Percentiles rank a stretch among this genome's conserved stretches.
Conservation (phyloP, 805 yeast genomes). For the Torulaspora delbrueckii region DNA sequence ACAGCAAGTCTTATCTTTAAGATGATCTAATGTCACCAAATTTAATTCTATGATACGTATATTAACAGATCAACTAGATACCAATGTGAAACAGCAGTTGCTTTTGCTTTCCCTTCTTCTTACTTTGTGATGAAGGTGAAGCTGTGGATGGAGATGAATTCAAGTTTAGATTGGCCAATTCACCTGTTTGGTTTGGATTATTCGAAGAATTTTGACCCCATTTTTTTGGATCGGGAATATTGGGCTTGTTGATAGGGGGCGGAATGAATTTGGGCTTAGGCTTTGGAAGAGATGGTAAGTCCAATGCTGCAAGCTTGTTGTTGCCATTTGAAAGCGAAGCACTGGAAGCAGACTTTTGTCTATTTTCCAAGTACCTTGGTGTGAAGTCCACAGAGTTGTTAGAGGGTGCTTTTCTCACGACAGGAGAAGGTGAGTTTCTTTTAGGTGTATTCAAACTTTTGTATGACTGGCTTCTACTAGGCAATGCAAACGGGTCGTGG, state of each 20-base stretch:
- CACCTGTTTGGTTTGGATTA: conserved; percentile 3
- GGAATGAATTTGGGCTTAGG: conserved; percentile 34
- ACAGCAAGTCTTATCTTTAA: conserved; percentile 47
- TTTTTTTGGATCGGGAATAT: conserved; percentile 35
- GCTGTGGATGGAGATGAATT: conserved; percentile 13
- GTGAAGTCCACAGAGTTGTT: conserved; percentile 24
- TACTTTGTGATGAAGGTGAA: conserved; percentile 19
- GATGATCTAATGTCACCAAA: conserved; percentile 1
- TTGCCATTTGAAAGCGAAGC: conserved; percentile 15
- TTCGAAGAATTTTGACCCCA: conserved; percentile 28
- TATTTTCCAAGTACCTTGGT: conserved; percentile 32
- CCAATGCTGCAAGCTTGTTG: conserved; percentile 20
- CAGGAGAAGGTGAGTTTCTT: conserved; percentile 11
- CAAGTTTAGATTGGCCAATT: conserved; percentile 9
- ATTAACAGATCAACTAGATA: conserved; percentile 25
- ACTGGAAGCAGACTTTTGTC: conserved; percentile 20
- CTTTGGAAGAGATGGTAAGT: conserved; percentile 48
- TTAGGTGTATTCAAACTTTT: conserved; percentile 8
- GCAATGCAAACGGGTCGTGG: conserved; percentile 20
- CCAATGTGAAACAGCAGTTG: conserved; percentile 52
- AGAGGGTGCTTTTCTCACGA: conserved; percentile 11
- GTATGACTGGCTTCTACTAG: conserved; percentile 9
- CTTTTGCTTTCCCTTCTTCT: conserved; percentile 47
- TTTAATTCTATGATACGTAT: background rate
- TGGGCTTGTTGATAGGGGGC: conserved; percentile 54